Evolutionary conservation across 768 basidiomycete genomes (phyloP).

Genomic region (Paxillus involutus): DNA sequence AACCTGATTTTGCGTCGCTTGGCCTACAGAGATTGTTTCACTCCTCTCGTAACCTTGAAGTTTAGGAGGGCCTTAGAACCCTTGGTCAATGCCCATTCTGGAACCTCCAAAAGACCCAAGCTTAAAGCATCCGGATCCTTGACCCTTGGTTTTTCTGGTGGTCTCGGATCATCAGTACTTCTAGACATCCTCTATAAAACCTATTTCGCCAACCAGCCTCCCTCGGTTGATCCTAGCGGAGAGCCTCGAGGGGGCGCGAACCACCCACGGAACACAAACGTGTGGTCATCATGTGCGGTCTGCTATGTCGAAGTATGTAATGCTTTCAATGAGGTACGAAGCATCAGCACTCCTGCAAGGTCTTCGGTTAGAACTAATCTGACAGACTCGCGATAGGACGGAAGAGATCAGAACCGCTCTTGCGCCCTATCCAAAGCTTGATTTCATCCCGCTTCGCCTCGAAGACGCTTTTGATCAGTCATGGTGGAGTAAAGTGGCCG

Average conservation of each 20-base stretch:
- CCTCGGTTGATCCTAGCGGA: slow-evolving; percentile 24
- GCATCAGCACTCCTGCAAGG: not conserved
- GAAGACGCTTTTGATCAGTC: slow-evolving; percentile 71
- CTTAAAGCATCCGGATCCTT: slow-evolving; percentile 70
- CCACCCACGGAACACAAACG: slow-evolving; percentile 60
- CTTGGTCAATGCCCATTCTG: slow-evolving; percentile 53
- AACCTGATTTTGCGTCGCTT: not conserved
- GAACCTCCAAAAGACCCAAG: slow-evolving; percentile 55
- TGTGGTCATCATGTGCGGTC: slow-evolving; percentile 62
- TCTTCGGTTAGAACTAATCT: slow-evolving; percentile 9
- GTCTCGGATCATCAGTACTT: slow-evolving; percentile 71
- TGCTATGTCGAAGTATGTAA: slow-evolving; percentile 72
- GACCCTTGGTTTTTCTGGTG: slow-evolving; percentile 74
- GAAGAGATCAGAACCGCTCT: slow-evolving; percentile 50
- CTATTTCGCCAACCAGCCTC: slow-evolving; percentile 46
- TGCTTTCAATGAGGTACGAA: slow-evolving; percentile 60
- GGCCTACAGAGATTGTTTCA: slow-evolving; percentile 59
- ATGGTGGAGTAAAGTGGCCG: slow-evolving; percentile 62
- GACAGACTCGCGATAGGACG: slow-evolving; percentile 54
- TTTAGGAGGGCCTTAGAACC: slow-evolving; percentile 70
- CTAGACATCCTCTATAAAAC: slow-evolving; percentile 64
- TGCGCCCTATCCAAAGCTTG: slow-evolving; percentile 46
- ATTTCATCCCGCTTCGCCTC: slow-evolving; percentile 62
- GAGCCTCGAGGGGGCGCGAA: slow-evolving; percentile 54
- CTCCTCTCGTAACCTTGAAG: slow-evolving; percentile 57